Conservation (phyloP, 345 rosid genomes). For the Rhodomyrtus tomentosa region DNA sequence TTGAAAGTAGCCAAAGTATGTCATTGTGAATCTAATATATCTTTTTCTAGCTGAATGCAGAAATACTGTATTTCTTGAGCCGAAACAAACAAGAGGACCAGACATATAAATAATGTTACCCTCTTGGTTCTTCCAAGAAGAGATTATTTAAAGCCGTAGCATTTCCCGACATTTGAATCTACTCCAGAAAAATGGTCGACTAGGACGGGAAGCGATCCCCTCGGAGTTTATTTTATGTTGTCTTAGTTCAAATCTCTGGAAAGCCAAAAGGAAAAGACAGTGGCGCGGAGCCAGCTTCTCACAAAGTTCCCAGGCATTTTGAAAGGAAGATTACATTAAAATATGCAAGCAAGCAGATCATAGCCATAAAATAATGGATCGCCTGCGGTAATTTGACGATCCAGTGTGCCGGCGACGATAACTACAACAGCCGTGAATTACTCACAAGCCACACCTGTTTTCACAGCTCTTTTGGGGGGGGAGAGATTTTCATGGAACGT, state of each 20-base stretch:
- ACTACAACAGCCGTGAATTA: background rate
- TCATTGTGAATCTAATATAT: background rate
- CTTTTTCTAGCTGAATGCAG: background rate
- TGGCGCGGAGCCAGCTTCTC: background rate
- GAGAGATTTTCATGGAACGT: background rate
- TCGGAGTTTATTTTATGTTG: background rate
- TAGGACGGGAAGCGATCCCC: background rate
- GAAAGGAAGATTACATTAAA: background rate
- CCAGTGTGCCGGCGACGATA: background rate
- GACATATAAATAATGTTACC: background rate
- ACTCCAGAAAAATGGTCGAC: background rate
- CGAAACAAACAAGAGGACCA: background rate
- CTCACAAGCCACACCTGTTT: background rate
- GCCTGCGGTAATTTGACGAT: background rate
- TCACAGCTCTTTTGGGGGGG: background rate
- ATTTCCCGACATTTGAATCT: background rate
- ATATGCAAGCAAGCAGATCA: background rate
- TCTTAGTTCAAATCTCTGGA: background rate
- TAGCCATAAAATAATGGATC: background rate
- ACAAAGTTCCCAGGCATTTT: background rate
- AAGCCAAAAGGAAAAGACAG: background rate
- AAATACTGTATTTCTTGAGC: background rate
- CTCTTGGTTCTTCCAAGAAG: background rate
- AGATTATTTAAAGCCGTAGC: background rate
- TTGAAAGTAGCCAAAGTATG: background rate